Percentiles rank a stretch among this genome's conserved stretches.
These are phyloP conservation scores for Casuarina equisetifolia DNA, from an alignment of 306 rosid genomes.

Conservation along the genomic window DNA sequence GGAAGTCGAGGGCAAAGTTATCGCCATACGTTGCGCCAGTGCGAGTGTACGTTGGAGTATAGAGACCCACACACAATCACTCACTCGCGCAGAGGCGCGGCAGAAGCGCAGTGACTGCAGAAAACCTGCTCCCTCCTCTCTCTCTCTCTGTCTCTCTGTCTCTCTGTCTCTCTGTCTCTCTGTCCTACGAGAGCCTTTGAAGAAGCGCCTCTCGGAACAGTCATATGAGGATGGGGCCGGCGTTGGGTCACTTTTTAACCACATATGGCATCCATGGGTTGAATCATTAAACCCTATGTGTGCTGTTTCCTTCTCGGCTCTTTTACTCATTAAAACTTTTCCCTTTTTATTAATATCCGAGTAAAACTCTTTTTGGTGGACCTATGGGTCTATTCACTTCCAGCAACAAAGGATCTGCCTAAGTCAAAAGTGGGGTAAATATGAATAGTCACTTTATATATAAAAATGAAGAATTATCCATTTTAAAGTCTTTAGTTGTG, in stretches of 20 bases:
- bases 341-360: not conserved
- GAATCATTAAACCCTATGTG: constrained; percentile 50
- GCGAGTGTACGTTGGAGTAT: constrained; percentile 13
- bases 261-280: constrained; percentile 49
- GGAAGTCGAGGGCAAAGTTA: constrained; percentile 11
- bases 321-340: not conserved
- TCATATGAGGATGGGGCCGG: constrained; percentile 35
- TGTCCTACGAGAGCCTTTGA: constrained; percentile 33
- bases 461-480: too few relatives aligned
- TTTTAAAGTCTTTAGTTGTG: too few relatives aligned
- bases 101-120: too few relatives aligned
- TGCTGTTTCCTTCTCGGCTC: constrained; percentile 5
- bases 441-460: too few relatives aligned
- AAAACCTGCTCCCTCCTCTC: not conserved
- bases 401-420: too few relatives aligned
- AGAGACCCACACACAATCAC: not conserved
- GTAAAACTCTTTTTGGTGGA: too few relatives aligned
- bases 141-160: not conserved
- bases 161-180: constrained; percentile 5
- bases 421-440: too few relatives aligned
- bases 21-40: constrained; percentile 30
- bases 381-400: too few relatives aligned
- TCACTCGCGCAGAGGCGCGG: too few relatives aligned
- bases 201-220: constrained; percentile 39
- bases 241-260: constrained; percentile 40